Conservation (phyloP, 2,329 filamentous ascomycete genomes). For the Cercospora sojina region DNA sequence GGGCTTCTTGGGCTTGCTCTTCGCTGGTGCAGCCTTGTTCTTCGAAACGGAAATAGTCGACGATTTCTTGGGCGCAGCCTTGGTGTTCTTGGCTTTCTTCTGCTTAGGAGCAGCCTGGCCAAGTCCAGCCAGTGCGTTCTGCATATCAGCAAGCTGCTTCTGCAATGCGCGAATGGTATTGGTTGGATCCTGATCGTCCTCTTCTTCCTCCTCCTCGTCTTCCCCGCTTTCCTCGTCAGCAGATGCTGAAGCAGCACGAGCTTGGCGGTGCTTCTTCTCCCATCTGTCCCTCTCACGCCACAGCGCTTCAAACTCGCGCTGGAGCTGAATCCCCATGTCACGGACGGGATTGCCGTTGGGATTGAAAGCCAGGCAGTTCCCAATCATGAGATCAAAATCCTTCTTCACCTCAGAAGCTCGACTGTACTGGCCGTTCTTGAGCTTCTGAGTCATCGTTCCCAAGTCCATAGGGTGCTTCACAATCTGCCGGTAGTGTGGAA, state of each 20-base stretch:
- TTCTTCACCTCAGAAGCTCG: slow-evolving; percentile 81
- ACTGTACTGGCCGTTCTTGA: slow-evolving; percentile 75
- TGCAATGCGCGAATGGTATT: slow-evolving; percentile 68
- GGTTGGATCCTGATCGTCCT: slow-evolving; percentile 46
- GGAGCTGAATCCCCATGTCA: slow-evolving; percentile 66
- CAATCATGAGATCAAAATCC: slow-evolving; percentile 78
- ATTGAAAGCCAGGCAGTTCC: slow-evolving; percentile 93
- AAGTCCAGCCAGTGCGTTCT: slow-evolving; percentile 47
- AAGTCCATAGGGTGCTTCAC: slow-evolving; percentile 98
- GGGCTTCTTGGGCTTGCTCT: slow-evolving; percentile 57
- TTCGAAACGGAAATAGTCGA: slow-evolving; percentile 44
- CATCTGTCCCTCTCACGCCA: slow-evolving; percentile 79
- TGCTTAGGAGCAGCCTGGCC: slow-evolving; percentile 41
- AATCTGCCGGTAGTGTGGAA: slow-evolving; percentile 87
- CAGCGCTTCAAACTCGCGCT: slow-evolving; percentile 71
- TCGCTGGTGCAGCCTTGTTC: slow-evolving; percentile 28
- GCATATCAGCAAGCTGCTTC: slow-evolving; percentile 58
- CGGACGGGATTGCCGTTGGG: slow-evolving; percentile 73
- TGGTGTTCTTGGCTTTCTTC: slow-evolving; percentile 43
- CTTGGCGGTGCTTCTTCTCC: slow-evolving; percentile 71
- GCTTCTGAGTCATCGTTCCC: slow-evolving; percentile 73
- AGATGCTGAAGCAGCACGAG: slow-evolving; percentile 63
- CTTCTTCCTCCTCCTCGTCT: slow-evolving; percentile 60
- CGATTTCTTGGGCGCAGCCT: slow-evolving; percentile 28
- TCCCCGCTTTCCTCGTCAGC: slow-evolving; percentile 71